Conservation (phyloP, 148 eudicot genomes). For the Bassia scoparia region DNA sequence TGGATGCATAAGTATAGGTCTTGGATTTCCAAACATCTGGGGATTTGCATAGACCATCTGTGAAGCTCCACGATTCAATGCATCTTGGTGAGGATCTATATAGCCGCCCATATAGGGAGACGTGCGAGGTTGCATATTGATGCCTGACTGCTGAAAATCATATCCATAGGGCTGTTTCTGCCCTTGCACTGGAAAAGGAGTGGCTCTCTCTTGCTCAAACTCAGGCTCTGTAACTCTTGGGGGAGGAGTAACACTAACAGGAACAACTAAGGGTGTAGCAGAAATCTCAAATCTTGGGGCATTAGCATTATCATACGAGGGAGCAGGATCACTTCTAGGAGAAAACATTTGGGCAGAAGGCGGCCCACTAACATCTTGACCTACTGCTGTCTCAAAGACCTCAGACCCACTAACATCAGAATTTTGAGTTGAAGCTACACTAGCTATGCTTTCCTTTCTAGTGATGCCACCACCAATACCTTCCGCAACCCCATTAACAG, state of each 20-base stretch:
- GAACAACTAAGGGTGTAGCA: slow-evolving; percentile 28
- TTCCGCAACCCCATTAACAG: slow-evolving; percentile 70
- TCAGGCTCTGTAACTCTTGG: slow-evolving; percentile 32
- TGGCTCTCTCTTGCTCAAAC: slow-evolving; percentile 43
- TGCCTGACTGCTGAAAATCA: slow-evolving; percentile 44
- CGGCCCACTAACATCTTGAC: slow-evolving; percentile 41
- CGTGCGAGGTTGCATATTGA: slow-evolving; percentile 39
- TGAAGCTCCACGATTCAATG: slow-evolving; percentile 39
- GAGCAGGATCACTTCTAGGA: slow-evolving; percentile 40
- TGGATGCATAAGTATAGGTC: slow-evolving; percentile 52
- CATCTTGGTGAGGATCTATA: slow-evolving; percentile 60
- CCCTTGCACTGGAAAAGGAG: slow-evolving; percentile 32
- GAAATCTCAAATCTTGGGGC: slow-evolving; percentile 38
- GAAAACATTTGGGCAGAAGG: slow-evolving; percentile 41
- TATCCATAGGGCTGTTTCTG: slow-evolving; percentile 37
- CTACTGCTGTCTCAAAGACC: slow-evolving; percentile 37
- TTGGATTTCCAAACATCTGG: slow-evolving; percentile 45
- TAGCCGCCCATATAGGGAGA: slow-evolving; percentile 54
- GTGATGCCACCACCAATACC: slow-evolving; percentile 40
- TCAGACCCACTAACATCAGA: slow-evolving; percentile 79
- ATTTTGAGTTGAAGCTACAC: slow-evolving; percentile 76
- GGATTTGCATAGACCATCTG: slow-evolving; percentile 57
- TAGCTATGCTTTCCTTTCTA: slow-evolving; percentile 67
- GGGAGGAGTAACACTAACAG: slow-evolving; percentile 32
- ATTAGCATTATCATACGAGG: slow-evolving; percentile 38